Conservation (phyloP, 257 asterid species). For the Gynochthodes officinalis region DNA sequence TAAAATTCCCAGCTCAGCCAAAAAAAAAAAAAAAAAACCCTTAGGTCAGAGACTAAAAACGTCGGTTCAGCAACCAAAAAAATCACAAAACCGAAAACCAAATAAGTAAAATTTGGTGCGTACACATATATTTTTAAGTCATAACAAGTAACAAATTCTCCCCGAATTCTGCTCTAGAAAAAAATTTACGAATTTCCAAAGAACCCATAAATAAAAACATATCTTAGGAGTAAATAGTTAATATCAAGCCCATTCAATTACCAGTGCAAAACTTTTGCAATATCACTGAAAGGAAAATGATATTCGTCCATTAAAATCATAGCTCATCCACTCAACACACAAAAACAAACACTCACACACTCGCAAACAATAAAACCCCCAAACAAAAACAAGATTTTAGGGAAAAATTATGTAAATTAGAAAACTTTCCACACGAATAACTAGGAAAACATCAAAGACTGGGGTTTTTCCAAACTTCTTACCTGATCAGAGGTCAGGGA, state of each 20-base stretch:
- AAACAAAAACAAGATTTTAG: background rate
- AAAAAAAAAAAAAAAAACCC: too few species aligned
- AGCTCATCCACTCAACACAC: background rate
- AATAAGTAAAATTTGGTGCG: background rate
- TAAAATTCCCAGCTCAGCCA: background rate
- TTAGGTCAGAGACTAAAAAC: too few species aligned
- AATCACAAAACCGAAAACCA: background rate
- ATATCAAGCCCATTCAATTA: background rate
- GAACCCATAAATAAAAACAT: background rate
- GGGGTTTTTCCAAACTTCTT: background rate
- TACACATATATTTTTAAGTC: background rate
- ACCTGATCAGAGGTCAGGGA: constrained; percentile 13
- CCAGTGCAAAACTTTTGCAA: background rate
- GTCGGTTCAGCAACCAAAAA: too few species aligned
- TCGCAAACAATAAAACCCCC: background rate
- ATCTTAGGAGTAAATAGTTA: background rate
- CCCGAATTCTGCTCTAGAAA: background rate
- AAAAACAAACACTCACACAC: background rate
- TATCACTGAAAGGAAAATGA: background rate
- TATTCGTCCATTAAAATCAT: background rate
- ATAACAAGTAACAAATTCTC: background rate
- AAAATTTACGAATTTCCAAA: background rate
- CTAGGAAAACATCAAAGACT: background rate
- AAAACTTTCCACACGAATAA: background rate
- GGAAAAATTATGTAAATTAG: background rate